These are phyloP conservation scores for Parasarocladium wereldwijsianum DNA, from an alignment of 2,329 filamentous ascomycete genomes.

Conservation along the genomic window DNA sequence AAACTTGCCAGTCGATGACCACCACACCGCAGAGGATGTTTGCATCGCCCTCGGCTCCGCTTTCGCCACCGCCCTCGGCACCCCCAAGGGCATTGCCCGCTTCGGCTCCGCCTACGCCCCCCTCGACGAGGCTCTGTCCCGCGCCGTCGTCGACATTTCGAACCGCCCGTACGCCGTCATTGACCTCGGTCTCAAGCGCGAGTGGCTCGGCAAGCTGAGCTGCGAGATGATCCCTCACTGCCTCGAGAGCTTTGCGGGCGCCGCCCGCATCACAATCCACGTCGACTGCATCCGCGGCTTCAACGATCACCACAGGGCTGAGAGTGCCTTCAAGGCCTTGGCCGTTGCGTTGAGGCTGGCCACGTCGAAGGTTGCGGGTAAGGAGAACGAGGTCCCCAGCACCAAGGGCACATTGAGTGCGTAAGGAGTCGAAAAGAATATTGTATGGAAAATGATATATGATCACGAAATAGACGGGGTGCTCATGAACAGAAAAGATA, in stretches of 20 bases:
- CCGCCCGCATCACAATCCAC: constrained; percentile 81
- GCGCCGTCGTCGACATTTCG: constrained; percentile 87
- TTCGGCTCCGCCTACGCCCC: constrained; percentile 89
- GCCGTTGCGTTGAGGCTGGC: constrained; percentile 75
- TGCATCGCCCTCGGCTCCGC: constrained; percentile 81
- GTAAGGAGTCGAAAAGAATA: constrained; percentile 15
- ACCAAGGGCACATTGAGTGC: constrained; percentile 81
- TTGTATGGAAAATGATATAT: too few species aligned
- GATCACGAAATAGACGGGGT: too few species aligned
- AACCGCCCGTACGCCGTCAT: constrained; percentile 80
- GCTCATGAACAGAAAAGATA: too few species aligned
- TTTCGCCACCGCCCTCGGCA: constrained; percentile 67
- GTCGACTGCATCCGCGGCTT: constrained; percentile 81
- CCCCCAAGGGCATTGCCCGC: constrained; percentile 66
- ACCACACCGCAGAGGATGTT: constrained; percentile 93
- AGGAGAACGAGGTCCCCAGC: constrained; percentile 86
- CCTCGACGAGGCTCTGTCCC: constrained; percentile 86
- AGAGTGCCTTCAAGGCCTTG: constrained; percentile 94
- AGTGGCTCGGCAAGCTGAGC: constrained; percentile 87
- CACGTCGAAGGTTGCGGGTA: constrained; percentile 57
- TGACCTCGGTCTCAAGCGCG: constrained; percentile 70
- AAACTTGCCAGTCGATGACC: constrained; percentile 65
- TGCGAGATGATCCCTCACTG: constrained; percentile 97
- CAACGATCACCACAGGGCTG: constrained; percentile 92
- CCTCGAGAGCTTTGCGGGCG: constrained; percentile 84